Evolutionary conservation across 306 rosid species (phyloP).

Genomic region (Neltuma alba): DNA sequence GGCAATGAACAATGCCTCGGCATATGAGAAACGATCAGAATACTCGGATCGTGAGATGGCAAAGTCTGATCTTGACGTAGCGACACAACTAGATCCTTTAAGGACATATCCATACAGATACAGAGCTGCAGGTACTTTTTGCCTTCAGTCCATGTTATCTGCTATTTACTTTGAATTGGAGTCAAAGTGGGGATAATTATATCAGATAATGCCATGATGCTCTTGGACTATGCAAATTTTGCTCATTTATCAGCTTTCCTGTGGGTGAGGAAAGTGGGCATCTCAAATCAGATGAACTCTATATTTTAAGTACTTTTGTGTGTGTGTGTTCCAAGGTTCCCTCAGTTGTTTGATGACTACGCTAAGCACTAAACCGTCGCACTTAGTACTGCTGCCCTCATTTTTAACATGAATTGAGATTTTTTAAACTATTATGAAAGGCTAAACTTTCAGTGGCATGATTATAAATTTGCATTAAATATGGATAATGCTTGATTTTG

Average conservation of each 20-base stretch:
- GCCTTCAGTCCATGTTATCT: slow-evolving; percentile 17
- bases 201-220: background rate
- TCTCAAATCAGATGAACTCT: background rate
- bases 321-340: background rate
- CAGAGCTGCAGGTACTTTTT: slow-evolving; percentile 79
- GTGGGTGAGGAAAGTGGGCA: too few species aligned
- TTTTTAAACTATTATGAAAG: background rate
- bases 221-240: background rate
- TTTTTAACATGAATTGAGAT: background rate
- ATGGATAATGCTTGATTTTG: background rate
- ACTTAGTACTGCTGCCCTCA: background rate
- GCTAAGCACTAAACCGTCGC: background rate
- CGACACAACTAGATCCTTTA: slow-evolving; percentile 72
- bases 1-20: slow-evolving; percentile 73
- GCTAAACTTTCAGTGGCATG: slow-evolving; percentile 10
- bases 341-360: background rate
- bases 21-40: slow-evolving; percentile 89
- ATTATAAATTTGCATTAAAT: background rate
- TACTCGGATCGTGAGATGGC: slow-evolving; percentile 80
- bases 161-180: slow-evolving; percentile 11
- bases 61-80: slow-evolving; percentile 67
- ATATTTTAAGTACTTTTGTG: background rate
- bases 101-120: slow-evolving; percentile 87
- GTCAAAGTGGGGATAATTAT: background rate
- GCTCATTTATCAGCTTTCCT: too few species aligned